Conservation (phyloP, 2,329 filamentous ascomycete genomes). For the Botrytis tulipae region DNA sequence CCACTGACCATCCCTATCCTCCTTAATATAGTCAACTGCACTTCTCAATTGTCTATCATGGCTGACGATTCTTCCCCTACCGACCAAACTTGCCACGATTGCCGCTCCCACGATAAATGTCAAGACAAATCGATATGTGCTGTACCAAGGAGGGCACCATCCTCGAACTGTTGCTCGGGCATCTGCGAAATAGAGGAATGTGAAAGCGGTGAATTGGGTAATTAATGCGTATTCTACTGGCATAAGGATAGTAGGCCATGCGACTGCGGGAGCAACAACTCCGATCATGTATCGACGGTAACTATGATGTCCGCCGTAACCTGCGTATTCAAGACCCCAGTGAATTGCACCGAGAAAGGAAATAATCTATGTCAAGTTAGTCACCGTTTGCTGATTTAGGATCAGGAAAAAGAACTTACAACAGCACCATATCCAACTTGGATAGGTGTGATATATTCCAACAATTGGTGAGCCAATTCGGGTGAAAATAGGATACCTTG, state of each 20-base stretch:
- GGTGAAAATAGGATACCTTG: slow-evolving; percentile 61
- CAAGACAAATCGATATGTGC: slow-evolving; percentile 84
- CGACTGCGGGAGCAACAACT: slow-evolving; percentile 72
- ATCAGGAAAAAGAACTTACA: slow-evolving; percentile 47
- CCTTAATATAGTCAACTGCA: slow-evolving; percentile 35
- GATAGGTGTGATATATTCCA: slow-evolving; percentile 77
- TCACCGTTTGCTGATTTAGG: neutral
- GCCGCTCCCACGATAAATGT: slow-evolving; percentile 84
- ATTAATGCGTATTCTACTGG: slow-evolving; percentile 83
- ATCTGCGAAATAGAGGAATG: slow-evolving; percentile 82
- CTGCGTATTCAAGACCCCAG: slow-evolving; percentile 85
- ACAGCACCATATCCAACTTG: slow-evolving; percentile 91
- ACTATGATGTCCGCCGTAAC: slow-evolving; percentile 63
- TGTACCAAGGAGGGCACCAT: slow-evolving; percentile 84
- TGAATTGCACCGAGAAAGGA: slow-evolving; percentile 93
- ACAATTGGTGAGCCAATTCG: slow-evolving; percentile 67
- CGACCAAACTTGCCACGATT: slow-evolving; percentile 78
- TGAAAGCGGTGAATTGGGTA: slow-evolving; percentile 81
- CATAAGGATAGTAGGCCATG: slow-evolving; percentile 87
- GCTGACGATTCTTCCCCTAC: slow-evolving; percentile 62
- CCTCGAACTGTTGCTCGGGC: slow-evolving; percentile 68
- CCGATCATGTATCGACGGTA: slow-evolving; percentile 82
- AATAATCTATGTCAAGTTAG: slow-evolving; percentile 60
- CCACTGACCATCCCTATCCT: slow-evolving; percentile 35
- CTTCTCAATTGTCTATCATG: slow-evolving; percentile 35